Conservation (phyloP, 768 basidiomycete genomes). For the Lactifluus subvellereus region DNA sequence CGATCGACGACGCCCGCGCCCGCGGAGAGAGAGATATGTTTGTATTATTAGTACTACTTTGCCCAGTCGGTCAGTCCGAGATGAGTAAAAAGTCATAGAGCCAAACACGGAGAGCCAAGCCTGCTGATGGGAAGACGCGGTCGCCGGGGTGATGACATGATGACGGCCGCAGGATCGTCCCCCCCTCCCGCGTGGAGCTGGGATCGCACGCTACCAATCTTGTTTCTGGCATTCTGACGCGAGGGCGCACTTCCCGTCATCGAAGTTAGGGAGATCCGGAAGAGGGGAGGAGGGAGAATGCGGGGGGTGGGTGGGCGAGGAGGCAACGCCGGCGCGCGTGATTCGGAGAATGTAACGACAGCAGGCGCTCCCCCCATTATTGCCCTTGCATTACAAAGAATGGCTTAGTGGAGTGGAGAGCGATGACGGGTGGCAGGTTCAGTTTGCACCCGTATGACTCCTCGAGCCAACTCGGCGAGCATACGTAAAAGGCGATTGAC, state of each 20-base stretch:
- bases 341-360: too few relatives aligned
- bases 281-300: not conserved
- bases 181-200: slow-evolving; percentile 30
- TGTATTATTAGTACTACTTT: too few relatives aligned
- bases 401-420: too few relatives aligned
- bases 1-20: too few relatives aligned
- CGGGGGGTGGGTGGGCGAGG: not conserved
- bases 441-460: too few relatives aligned
- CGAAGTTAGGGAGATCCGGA: slow-evolving; percentile 11
- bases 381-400: too few relatives aligned
- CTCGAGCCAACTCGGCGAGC: not conserved
- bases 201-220: slow-evolving; percentile 7
- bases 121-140: not conserved
- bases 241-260: slow-evolving; percentile 1
- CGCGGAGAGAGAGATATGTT: too few relatives aligned
- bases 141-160: not conserved
- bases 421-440: too few relatives aligned
- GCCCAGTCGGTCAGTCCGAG: too few relatives aligned
- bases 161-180: slow-evolving; percentile 4
- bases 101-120: too few relatives aligned
- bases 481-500: slow-evolving; percentile 15
- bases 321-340: not conserved
- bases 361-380: too few relatives aligned
- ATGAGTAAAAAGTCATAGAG: too few relatives aligned
- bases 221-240: not conserved